Evolutionary conservation across 2,329 filamentous ascomycete genomes (phyloP), one percentile per base, ranked within the genome.

Genomic region (Biscogniauxia marginata): DNA sequence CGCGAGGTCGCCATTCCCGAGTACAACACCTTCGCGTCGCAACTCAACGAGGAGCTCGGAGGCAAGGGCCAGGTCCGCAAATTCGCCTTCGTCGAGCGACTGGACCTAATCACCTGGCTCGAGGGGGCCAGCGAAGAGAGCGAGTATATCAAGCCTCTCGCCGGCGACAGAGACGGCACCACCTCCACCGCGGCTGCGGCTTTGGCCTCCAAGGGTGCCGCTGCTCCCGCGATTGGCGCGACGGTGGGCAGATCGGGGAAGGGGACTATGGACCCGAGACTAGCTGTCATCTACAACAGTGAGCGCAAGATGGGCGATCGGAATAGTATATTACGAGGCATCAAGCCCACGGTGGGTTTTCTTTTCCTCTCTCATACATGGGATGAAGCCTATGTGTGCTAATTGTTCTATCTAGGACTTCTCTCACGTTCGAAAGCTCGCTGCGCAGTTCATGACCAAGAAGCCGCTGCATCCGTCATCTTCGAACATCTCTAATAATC

Each of bases 51-150:
- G 50, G 86, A 91, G 68, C 79, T 97, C 9, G 79, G 78, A 1
- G 85, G 83, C 18, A 78, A 79, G 19, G 87, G 87, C 54, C 85
- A 85, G 64, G 90, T 97, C 21, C 88, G 93, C 74, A 96, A 95
- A 71, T 78, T 98, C 62, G 87, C 90, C 39, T 99, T 97, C 75
- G 90, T 96, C 56, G 93, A 97, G 79, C 87, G 90, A 53, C 77
- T 97, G 53, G 93, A 98, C 72, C 79, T 99, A 60, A 91, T 96
- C 65, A 93, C 91, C 18, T 99, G 92, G 91, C 79, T 99, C 53
- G 91, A 93, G 69, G 93, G 93, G 43, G 91, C 91, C 49, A 90
- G 89, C 50, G 90, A 93, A 70, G 91, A 96, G 69, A 93, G 89
- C 73, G 93, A 98, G 72, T 95, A 93, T 71, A 96, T 99, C 75